Evolutionary conservation across 2,329 filamentous ascomycete genomes (phyloP).

Genomic region (Colletotrichum noveboracense): DNA sequence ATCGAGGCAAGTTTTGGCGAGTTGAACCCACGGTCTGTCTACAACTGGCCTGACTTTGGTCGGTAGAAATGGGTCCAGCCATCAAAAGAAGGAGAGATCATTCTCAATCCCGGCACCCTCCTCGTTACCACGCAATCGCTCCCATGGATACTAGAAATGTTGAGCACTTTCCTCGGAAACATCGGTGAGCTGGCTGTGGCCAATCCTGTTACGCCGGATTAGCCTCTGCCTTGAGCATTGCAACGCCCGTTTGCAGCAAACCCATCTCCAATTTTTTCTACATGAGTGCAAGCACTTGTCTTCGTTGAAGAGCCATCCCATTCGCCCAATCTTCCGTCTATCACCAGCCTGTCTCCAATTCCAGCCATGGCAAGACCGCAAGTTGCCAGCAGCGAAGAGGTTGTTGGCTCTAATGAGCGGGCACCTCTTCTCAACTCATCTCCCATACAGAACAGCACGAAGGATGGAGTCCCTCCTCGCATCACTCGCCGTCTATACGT

Average conservation of each 20-base stretch:
- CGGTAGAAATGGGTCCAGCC: neutral
- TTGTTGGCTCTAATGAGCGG: neutral
- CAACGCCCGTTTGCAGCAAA: neutral
- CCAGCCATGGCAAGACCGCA: neutral
- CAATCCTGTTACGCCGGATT: neutral
- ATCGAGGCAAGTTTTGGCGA: neutral
- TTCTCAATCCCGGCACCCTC: neutral
- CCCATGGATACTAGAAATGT: neutral
- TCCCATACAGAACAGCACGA: neutral
- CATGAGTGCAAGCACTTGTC: neutral
- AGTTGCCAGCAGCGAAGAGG: neutral
- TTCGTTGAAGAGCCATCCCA: neutral
- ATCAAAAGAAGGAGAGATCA: neutral
- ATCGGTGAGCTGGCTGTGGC: neutral
- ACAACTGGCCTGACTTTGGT: neutral
- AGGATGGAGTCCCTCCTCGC: neutral
- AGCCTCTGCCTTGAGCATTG: neutral
- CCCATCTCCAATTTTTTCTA: neutral
- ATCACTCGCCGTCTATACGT: conserved; percentile 37
- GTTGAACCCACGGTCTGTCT: neutral
- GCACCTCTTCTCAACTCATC: neutral
- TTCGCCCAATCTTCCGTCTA: neutral
- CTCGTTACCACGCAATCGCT: neutral
- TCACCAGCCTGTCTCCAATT: neutral
- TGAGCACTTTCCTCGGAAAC: neutral